Evolutionary conservation across 805 yeast genomes (phyloP), one percentile per base, ranked within the genome.

Genomic region (Naumovozyma baii): DNA sequence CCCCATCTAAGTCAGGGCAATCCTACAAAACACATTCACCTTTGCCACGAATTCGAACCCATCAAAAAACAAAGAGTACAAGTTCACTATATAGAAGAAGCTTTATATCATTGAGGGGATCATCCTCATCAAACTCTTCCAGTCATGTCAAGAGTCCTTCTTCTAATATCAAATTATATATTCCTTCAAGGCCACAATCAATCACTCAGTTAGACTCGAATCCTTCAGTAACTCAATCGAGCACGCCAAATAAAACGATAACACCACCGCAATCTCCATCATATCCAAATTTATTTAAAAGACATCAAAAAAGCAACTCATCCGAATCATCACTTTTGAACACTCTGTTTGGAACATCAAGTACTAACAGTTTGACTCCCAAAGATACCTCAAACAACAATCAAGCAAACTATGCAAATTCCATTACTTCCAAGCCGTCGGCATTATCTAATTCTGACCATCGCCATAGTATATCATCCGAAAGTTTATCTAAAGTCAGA

Each of bases 251-350:
- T 16, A 48, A 50, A 33, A 43, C 55, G 2, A 37, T 44, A 4
- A 49, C 53, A 5, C 50, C 57, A 8, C 62, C 58, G 9, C 37
- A 39, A 26, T 59, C 65, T 2, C 63, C 62, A 10, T 43, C 52
- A n/a, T 52, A 54, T 34, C 42, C 59, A 3, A 72, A 72, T 19
- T 68, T 80, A 38, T 80, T 80, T 62, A 66, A 82, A 46, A 72
- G 78, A 45, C 85, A 79, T 49, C 69, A 73, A 36, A 70, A 83
- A 41, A 71, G 80, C n/a, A 73, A 70, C 36, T 77, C 83, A 0
- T 72, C 80, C 0, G 81, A 76, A 40, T 67, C 76, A 1, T 68
- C 77, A 0, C 40, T 67, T 1, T 57, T 68, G 41, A 67, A 61
- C 22, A 49, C 62, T 14, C 42, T 64, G 18, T 66, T 64, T 43